phyloP scores from a whole-genome alignment of 164 flowering plant genomes.

The Piper longum region DNA sequence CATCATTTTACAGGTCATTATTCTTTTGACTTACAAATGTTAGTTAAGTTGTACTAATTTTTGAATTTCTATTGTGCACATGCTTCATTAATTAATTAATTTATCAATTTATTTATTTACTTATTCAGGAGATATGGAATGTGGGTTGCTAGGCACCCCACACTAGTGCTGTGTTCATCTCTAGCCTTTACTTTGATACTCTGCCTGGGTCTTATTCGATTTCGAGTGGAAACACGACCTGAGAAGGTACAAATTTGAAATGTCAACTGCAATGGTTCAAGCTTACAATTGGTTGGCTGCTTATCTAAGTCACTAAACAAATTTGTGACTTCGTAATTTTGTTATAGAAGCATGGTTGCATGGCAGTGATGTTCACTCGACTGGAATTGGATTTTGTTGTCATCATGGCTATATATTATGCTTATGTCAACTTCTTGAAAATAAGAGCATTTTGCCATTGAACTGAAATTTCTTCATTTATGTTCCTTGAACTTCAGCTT shows the following conservation, averaged over 20 bases:
- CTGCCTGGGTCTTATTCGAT: conserved; percentile 76
- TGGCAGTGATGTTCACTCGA: too few relatives aligned
- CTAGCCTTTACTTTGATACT: conserved; percentile 60
- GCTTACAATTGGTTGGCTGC: not conserved
- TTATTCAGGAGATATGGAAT: conserved; percentile 77
- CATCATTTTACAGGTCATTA: conserved; percentile 65
- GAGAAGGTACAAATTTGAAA: conserved; percentile 53
- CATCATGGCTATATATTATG: too few relatives aligned
- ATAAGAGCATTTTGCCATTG: too few relatives aligned
- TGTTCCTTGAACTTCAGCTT: too few relatives aligned
- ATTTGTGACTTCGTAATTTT: too few relatives aligned
- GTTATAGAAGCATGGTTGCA: too few relatives aligned
- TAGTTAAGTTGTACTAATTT: not conserved
- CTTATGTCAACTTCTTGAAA: too few relatives aligned
- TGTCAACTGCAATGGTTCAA: not conserved
- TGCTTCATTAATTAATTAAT: not conserved
- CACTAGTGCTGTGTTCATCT: conserved; percentile 58
- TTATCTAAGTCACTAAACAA: not conserved
- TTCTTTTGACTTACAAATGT: not conserved
- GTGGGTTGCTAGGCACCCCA: conserved; percentile 86
- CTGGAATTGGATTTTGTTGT: too few relatives aligned
- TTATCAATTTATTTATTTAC: not conserved
- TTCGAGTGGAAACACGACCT: conserved; percentile 92
- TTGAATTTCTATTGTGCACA: conserved; percentile 1
- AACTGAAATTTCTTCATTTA: too few relatives aligned